A percentile compares a stretch with the other conserved stretches of the same genome.
Conservation (phyloP, 768 basidiomycete species). For the Suillus ampliporus region DNA sequence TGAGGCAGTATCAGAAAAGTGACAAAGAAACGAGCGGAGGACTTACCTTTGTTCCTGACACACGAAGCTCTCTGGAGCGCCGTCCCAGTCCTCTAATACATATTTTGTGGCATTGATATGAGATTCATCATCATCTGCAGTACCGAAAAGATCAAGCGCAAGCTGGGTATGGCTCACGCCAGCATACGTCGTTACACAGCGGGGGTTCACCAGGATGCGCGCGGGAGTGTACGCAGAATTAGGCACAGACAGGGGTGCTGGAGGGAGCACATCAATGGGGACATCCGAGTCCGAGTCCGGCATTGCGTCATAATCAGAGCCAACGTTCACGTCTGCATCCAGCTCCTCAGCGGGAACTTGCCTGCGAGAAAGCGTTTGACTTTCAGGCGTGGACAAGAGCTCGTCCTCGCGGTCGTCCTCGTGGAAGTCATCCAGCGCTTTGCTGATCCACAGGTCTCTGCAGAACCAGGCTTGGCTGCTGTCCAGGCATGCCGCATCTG, state of each 20-base stretch:
- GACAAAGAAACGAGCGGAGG: conserved; percentile 5
- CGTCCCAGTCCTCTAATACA: conserved; percentile 92
- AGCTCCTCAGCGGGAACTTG: conserved; percentile 35
- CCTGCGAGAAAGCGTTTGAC: conserved; percentile 39
- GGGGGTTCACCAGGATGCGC: conserved; percentile 92
- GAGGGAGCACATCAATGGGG: conserved; percentile 31
- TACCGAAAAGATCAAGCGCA: conserved; percentile 92
- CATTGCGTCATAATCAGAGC: conserved; percentile 90
- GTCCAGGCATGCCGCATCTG: conserved; percentile 90
- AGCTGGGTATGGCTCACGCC: conserved; percentile 96
- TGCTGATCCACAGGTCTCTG: conserved; percentile 93
- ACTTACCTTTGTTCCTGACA: conserved; percentile 92
- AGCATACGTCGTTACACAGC: conserved; percentile 97
- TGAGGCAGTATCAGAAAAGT: conserved; percentile 30
- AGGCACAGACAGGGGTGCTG: conserved; percentile 66
- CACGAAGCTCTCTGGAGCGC: conserved; percentile 96
- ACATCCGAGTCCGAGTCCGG: conserved; percentile 63
- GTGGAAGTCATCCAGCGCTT: conserved; percentile 76
- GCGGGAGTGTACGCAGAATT: conserved; percentile 90
- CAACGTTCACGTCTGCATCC: conserved; percentile 82
- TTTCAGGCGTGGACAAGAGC: conserved; percentile 21
- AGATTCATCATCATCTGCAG: conserved; percentile 64
- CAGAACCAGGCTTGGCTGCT: conserved; percentile 99
- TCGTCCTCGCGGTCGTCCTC: conserved; percentile 62
- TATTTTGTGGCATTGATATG: conserved; percentile 64